phyloP scores from a whole-genome alignment of 2,329 filamentous ascomycete genomes.

The Ophiostoma ulmi region DNA sequence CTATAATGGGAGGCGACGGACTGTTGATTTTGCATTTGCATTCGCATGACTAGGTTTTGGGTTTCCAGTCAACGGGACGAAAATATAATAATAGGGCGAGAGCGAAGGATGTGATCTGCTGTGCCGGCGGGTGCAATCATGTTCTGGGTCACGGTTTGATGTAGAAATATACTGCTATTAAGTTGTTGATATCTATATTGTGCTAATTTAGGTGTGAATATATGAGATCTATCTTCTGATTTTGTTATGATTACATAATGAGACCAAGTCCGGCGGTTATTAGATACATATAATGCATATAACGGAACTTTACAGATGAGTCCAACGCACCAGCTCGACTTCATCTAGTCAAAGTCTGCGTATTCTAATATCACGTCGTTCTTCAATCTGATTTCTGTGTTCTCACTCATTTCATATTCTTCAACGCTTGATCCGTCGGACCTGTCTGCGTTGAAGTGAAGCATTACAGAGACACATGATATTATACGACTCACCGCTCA shows the following conservation, averaged over 20 bases:
- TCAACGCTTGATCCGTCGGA: background rate
- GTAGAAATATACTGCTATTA: background rate
- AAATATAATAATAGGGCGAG: background rate
- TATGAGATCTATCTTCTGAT: too few relatives aligned
- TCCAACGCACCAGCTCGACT: too few relatives aligned
- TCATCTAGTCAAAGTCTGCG: too few relatives aligned
- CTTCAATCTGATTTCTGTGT: too few relatives aligned
- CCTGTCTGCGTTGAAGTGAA: background rate
- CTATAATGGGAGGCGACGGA: background rate
- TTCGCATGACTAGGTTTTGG: background rate
- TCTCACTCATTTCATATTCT: background rate
- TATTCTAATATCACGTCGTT: too few relatives aligned
- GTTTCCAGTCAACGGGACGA: background rate
- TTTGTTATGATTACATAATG: too few relatives aligned
- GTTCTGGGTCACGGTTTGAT: conserved; percentile 1
- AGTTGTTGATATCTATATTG: background rate
- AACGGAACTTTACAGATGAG: too few relatives aligned
- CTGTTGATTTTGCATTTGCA: background rate
- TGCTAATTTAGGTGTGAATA: background rate
- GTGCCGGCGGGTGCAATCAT: background rate
- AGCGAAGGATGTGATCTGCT: background rate
- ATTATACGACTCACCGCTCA: background rate
- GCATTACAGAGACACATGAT: background rate
- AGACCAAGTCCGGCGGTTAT: too few relatives aligned
- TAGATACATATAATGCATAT: too few relatives aligned